These are phyloP conservation scores for Chrysosporium keratinophilum DNA, from an alignment of 2,329 filamentous ascomycete genomes.

Conservation along the genomic window DNA sequence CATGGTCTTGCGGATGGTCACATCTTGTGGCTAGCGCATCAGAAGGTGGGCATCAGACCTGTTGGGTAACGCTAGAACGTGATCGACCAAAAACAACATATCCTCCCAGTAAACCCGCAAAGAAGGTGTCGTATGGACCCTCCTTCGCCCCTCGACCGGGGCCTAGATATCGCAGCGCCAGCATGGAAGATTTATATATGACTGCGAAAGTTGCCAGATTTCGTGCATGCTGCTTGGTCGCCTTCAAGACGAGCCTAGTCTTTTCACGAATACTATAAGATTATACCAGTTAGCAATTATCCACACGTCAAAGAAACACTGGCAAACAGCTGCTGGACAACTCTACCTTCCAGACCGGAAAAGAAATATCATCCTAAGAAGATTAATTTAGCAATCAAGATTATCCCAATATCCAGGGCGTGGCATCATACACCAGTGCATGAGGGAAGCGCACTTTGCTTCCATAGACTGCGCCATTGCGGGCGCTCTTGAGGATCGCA, in stretches of 20 bases:
- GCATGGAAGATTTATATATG: conserved; percentile 76
- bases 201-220: conserved; percentile 88
- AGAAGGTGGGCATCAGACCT: conserved; percentile 17
- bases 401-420: not conserved
- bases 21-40: conserved; percentile 7
- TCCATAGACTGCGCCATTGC: conserved; percentile 95
- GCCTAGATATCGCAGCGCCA: conserved; percentile 55
- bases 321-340: conserved; percentile 3
- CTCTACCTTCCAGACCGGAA: conserved; percentile 80
- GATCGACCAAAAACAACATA: conserved; percentile 84
- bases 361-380: conserved; percentile 76
- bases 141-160: conserved; percentile 42
- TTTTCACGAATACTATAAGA: conserved; percentile 59
- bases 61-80: conserved; percentile 76
- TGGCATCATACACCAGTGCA: conserved; percentile 61
- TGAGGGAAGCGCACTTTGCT: conserved; percentile 97
- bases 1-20: not conserved
- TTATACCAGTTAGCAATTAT: conserved; percentile 11
- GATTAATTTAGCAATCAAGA: conserved; percentile 17
- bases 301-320: not conserved
- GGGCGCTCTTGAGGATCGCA: conserved; percentile 78
- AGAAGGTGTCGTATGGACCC: conserved; percentile 70
- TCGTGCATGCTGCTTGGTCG: conserved; percentile 78
- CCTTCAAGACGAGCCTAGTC: conserved; percentile 63
- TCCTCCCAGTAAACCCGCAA: conserved; percentile 78